These are phyloP conservation scores for Didymella segeticola DNA, from an alignment of 2,329 filamentous ascomycete species.

Conservation along the genomic window DNA sequence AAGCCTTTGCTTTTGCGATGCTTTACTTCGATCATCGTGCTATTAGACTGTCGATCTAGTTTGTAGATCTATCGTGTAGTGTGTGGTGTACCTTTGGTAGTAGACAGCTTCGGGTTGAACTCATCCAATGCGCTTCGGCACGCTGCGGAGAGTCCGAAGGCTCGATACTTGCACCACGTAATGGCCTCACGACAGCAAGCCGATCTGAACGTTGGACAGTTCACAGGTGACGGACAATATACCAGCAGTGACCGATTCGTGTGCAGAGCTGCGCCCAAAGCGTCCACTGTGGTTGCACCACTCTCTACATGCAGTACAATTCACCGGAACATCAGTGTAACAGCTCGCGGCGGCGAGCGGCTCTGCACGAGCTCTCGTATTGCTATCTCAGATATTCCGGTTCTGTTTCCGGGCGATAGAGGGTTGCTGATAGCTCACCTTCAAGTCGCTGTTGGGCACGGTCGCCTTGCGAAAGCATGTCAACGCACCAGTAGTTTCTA, in stretches of 20 bases:
- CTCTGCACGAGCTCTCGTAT: neutral
- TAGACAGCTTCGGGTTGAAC: neutral
- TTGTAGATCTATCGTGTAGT: too few relatives aligned
- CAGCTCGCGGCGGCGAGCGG: neutral
- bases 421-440: neutral
- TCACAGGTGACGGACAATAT: neutral
- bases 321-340: constrained; percentile 10
- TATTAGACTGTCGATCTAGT: too few relatives aligned
- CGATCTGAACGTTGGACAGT: neutral
- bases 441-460: neutral
- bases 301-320: neutral
- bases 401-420: neutral
- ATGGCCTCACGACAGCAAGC: neutral
- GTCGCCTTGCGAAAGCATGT: neutral
- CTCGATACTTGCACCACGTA: neutral
- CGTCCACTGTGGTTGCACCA: constrained; percentile 2
- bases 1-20: too few relatives aligned
- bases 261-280: neutral
- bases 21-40: too few relatives aligned
- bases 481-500: neutral
- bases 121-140: constrained; percentile 1
- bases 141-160: constrained; percentile 13
- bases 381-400: neutral
- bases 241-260: neutral
- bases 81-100: neutral